Conservation (phyloP, 345 rosid species). For the Firmiana major region DNA sequence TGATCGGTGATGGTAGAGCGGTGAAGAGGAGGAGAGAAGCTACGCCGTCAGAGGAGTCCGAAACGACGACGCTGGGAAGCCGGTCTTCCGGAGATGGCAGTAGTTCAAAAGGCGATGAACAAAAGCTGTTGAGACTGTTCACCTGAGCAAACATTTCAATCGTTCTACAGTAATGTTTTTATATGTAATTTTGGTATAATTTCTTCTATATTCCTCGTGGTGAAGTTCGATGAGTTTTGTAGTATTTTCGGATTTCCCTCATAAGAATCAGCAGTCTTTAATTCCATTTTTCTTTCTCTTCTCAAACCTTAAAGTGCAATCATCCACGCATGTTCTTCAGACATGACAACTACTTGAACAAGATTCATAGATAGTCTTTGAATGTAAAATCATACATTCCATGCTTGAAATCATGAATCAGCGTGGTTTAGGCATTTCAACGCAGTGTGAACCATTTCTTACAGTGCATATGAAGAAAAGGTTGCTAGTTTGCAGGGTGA, state of each 20-base stretch:
- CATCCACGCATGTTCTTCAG: neutral
- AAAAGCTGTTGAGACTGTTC: conserved; percentile 38
- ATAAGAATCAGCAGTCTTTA: neutral
- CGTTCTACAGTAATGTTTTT: neutral
- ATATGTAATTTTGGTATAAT: neutral
- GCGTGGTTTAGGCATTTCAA: no score
- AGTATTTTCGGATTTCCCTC: neutral
- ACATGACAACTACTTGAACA: neutral
- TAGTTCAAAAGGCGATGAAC: conserved; percentile 17
- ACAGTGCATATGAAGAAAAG: no score
- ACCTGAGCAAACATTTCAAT: conserved; percentile 9
- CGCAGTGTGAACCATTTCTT: no score
- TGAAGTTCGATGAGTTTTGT: neutral
- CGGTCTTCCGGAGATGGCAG: neutral
- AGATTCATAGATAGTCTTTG: neutral
- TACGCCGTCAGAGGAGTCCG: conserved; percentile 52
- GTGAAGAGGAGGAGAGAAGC: conserved; percentile 26
- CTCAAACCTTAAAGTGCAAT: neutral
- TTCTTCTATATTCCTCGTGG: neutral
- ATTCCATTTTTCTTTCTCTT: neutral
- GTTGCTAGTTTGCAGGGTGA: neutral
- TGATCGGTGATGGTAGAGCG: conserved; percentile 15
- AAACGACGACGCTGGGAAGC: conserved; percentile 29
- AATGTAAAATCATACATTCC: neutral
- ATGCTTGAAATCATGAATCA: neutral